These are phyloP conservation scores for Coniochaeta sp. DNA, from an alignment of 2,329 filamentous ascomycete species.

Conservation along the genomic window DNA sequence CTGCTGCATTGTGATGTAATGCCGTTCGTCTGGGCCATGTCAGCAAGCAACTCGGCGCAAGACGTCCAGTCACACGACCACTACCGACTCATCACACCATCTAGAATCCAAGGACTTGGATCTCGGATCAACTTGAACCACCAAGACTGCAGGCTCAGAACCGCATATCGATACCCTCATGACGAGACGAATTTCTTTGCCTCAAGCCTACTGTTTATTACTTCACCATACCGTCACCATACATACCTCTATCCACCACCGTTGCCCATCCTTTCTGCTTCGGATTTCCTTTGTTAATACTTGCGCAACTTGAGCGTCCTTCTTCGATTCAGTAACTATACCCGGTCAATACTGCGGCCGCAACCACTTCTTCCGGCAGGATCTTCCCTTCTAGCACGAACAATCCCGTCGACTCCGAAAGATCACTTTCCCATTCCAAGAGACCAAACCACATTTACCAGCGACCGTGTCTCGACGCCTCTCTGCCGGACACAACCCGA, in stretches of 20 bases:
- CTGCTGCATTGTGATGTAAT: slow-evolving; percentile 71
- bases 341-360: not conserved
- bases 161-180: not conserved
- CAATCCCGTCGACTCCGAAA: not conserved
- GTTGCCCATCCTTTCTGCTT: not conserved
- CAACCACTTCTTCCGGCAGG: not conserved
- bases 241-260: too few relatives aligned
- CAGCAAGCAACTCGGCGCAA: not conserved
- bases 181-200: not conserved
- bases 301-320: not conserved
- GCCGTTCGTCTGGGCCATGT: not conserved
- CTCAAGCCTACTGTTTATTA: not conserved
- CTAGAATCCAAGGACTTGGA: not conserved
- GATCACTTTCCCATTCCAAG: too few relatives aligned
- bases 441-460: too few relatives aligned
- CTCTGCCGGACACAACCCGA: too few relatives aligned
- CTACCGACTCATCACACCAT: not conserved
- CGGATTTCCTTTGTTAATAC: not conserved
- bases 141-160: not conserved
- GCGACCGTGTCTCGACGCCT: too few relatives aligned
- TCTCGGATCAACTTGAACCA: not conserved
- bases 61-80: not conserved
- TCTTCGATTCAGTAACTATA: not conserved
- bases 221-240: not conserved
- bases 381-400: not conserved